Conservation (phyloP, 2,329 filamentous ascomycete species). For the Exophiala aquamarina region DNA sequence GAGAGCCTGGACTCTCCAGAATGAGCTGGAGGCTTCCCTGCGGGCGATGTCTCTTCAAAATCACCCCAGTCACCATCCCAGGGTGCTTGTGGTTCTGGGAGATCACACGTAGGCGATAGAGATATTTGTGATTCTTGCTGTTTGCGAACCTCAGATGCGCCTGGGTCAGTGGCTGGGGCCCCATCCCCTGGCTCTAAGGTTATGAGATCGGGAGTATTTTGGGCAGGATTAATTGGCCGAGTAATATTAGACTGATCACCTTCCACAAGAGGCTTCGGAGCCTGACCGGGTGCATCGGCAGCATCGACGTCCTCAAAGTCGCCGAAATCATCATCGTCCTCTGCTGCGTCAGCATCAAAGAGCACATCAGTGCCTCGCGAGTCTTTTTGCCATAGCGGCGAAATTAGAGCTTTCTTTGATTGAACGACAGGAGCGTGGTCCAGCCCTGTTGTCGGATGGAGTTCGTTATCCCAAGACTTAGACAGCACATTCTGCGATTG, state of each 20-base stretch:
- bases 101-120: background rate
- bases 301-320: slow-evolving; percentile 62
- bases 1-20: background rate
- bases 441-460: background rate
- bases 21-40: background rate
- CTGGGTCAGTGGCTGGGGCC: background rate
- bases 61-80: slow-evolving; percentile 47
- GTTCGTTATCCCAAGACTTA: background rate
- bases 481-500: background rate
- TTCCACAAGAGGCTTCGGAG: background rate
- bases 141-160: background rate
- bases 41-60: slow-evolving; percentile 33
- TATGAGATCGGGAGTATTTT: no score
- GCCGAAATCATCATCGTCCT: slow-evolving; percentile 53
- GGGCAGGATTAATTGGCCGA: no score
- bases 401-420: no score
- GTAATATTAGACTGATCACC: no score
- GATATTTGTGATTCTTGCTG: slow-evolving; percentile 1
- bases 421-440: no score
- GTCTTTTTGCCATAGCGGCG: slow-evolving; percentile 19
- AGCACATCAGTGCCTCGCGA: slow-evolving; percentile 52
- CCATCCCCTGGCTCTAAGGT: no score
- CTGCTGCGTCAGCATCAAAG: slow-evolving; percentile 65
- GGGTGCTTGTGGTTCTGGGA: background rate
- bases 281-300: background rate